Base-by-base conservation (phyloP, 192 early-diverging fungal genomes). In the Coemansia sp. region DNA sequence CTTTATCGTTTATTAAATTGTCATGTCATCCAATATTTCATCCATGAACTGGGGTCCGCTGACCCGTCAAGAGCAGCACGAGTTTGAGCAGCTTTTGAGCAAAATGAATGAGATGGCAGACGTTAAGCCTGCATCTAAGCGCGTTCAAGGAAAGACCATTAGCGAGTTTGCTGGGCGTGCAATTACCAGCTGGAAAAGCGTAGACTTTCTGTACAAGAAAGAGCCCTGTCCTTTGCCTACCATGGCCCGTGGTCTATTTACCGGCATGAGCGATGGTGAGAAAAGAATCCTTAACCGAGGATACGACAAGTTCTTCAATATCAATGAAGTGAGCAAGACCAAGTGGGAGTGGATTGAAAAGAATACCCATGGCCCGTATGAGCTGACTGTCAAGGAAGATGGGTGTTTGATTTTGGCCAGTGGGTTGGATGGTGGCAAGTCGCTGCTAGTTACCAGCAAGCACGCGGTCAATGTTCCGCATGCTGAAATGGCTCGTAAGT, bases 221-320 rank as follows among this genome's bases (percentile, higher is more conserved):
- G 71, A 80, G 11, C 74, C 73, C 1, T 74, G 71, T 10, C 65
- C 72, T 39, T 68, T 93, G 30, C 93, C 91, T 1, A 88, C 87
- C 10, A 68, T 83, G 38, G 90, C 92, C 6, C 83, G 94, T 38
- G 94, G 94, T 0, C 59, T 97, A 26, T 97, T 97, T 38, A 89
- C 89, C 3, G 38, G 46, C 48, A 32, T n/a, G 30, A 11, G 34
- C 0, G 39, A 64, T 4, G 66, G 57, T 26, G 64, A 69, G 9
- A 47, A 59, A 45, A 37, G n/a, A 3, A 90, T 98, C 64, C 69
- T 85, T 10, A 80, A 86, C 10, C 81, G 95, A 12, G 95, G 95
- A 18, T 98, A 98, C 76, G 85, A 98, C 81, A 98, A 98, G 80
- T 98, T 98, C 68, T 98, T 96, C 66, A 96, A 96, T 55, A 37